phyloP scores from a whole-genome alignment of 768 basidiomycete species.

The Boletellus ananas region DNA sequence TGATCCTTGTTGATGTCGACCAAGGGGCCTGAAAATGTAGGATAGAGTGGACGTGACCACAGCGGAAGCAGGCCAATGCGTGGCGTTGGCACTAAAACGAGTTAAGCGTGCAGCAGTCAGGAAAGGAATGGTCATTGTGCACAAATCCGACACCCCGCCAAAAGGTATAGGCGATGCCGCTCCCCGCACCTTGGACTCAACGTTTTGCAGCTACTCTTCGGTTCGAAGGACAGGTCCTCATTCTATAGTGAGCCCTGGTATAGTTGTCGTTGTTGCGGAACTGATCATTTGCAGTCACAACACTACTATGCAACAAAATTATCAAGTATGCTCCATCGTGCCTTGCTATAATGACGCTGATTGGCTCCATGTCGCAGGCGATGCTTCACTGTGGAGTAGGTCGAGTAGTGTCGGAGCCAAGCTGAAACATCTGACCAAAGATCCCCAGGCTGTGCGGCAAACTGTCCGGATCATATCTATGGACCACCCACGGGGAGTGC shows the following conservation, averaged over 20 bases:
- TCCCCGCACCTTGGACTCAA: neutral
- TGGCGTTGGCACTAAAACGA: conserved; percentile 89
- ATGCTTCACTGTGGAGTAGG: conserved; percentile 91
- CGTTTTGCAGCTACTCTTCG: conserved; percentile 57
- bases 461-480: conserved; percentile 88
- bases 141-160: conserved; percentile 74
- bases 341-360: neutral
- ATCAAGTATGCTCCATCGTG: conserved; percentile 57
- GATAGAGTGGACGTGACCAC: conserved; percentile 70
- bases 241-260: conserved; percentile 70
- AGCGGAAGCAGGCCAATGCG: conserved; percentile 95
- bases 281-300: conserved; percentile 57
- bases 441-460: conserved; percentile 76
- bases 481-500: conserved; percentile 83
- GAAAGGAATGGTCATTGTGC: conserved; percentile 93
- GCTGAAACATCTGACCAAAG: conserved; percentile 2
- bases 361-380: conserved; percentile 41
- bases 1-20: neutral
- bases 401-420: conserved; percentile 1
- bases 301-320: conserved; percentile 88
- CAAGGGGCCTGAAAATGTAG: conserved; percentile 1
- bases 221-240: conserved; percentile 93
- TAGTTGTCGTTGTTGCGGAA: neutral
- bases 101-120: conserved; percentile 76
- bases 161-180: conserved; percentile 44